A percentile compares a stretch with the other conserved stretches of the same genome.
Evolutionary conservation across 345 rosid species (phyloP).

Genomic region (Aegle marmelos): DNA sequence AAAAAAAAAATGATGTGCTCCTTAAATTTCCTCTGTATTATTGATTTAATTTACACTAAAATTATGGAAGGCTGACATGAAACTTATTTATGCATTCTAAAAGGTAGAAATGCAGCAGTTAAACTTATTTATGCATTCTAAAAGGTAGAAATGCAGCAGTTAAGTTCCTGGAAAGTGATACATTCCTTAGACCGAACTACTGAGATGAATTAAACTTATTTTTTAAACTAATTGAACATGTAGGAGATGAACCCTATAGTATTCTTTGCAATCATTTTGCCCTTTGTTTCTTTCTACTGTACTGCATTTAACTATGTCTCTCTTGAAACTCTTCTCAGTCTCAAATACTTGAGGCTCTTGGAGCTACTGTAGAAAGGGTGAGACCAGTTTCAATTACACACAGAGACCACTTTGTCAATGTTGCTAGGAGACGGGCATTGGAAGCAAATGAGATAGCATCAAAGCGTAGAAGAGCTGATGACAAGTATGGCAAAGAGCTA

Average conservation of each 20-base stretch:
- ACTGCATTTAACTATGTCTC: conserved; percentile 6
- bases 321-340: conserved; percentile 45
- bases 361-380: conserved; percentile 92
- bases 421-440: conserved; percentile 75
- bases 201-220: neutral
- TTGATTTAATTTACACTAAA: neutral
- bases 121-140: neutral
- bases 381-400: conserved; percentile 94
- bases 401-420: conserved; percentile 83
- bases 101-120: neutral
- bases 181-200: neutral
- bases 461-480: conserved; percentile 24
- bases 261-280: neutral
- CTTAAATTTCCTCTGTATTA: neutral
- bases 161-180: neutral
- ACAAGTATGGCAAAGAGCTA: conserved; percentile 26
- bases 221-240: too few species aligned
- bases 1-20: neutral
- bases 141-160: neutral
- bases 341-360: conserved; percentile 90
- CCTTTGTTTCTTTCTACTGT: neutral
- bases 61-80: neutral
- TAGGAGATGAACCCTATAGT: too few species aligned
- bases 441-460: conserved; percentile 71
- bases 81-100: neutral